Evolutionary conservation across 2,329 filamentous ascomycete species (phyloP).

Genomic region (Epichloe sylvatica): DNA sequence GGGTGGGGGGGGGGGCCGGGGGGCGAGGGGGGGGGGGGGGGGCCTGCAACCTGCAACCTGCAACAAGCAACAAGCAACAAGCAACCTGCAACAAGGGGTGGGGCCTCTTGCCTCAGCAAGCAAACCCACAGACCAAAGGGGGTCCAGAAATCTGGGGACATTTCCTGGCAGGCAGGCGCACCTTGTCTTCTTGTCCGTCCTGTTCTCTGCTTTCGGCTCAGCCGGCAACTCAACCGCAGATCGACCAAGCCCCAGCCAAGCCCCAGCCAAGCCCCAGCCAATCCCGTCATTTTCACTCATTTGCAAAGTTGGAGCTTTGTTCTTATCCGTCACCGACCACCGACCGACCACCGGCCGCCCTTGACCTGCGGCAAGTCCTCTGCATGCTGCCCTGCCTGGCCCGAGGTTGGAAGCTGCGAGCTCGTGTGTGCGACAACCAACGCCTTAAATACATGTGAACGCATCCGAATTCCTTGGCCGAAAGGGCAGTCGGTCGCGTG

Average conservation of each 20-base stretch:
- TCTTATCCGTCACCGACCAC: conserved; percentile 2
- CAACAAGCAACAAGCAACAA: neutral
- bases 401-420: too few relatives aligned
- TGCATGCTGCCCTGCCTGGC: neutral
- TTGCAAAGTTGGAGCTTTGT: neutral
- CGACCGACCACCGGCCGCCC: neutral
- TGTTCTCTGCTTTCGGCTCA: neutral
- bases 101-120: too few relatives aligned
- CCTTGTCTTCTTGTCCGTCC: too few relatives aligned
- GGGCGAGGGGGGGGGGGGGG: too few relatives aligned
- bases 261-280: neutral
- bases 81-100: neutral
- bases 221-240: neutral
- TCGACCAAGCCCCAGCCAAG: neutral
- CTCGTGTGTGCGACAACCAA: too few relatives aligned
- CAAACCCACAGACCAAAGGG: too few relatives aligned
- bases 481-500: conserved; percentile 10
- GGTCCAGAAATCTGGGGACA: too few relatives aligned
- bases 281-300: neutral
- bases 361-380: neutral
- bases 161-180: too few relatives aligned
- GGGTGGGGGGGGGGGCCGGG: too few relatives aligned
- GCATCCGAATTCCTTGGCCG: neutral
- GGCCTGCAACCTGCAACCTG: neutral
- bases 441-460: too few relatives aligned